Base-by-base conservation (phyloP, 192 early-diverging fungal genomes). In the Spizellomyces sp. region DNA sequence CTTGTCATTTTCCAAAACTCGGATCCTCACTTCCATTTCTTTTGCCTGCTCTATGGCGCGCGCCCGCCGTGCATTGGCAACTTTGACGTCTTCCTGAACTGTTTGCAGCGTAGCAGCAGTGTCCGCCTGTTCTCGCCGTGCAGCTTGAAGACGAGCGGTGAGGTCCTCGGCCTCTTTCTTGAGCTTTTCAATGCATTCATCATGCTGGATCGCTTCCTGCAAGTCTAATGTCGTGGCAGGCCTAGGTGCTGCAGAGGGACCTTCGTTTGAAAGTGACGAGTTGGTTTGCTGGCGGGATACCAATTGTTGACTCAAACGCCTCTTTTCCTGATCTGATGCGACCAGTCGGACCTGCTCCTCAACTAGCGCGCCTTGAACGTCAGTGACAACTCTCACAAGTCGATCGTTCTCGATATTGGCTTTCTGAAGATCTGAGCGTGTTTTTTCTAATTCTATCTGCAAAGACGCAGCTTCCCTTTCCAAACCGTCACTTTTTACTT, bases 381-480 rank as follows among this genome's bases (percentile, higher is more conserved):
- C 22, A 19, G 54, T 56, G n/a, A 56, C 54, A 4, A 56, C n/a
- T 22, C n/a, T 19, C n/a, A 56, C n/a, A 19, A 56, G 22, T 7
- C 54, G 54, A n/a, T 56, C 54, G 54, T 56, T 56, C 54, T 56
- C 54, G 7, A n/a, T 56, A 22, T 56, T 56, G n/a, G 54, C 54
- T 19, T 56, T n/a, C n/a, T 7, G 54, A 7, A 56, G 54, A n/a
- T 56, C 4, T 56, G n/a, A 22, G 22, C 54, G 54, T n/a, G 54
- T 56, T 19, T 19, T n/a, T 56, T 56, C 54, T 56, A 56, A 22
- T 7, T 56, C 54, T 36, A 36, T 36, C 27, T 36, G 27, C 27
- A 36, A 36, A 0, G 27, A 36, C 27, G 27, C 27, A 36, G 27
- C 1, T 36, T 36, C 1, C 27, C 0, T 36, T 36, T 36, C 27